Conservation (phyloP, 2,329 filamentous ascomycete genomes). For the Penicillium sp. region DNA sequence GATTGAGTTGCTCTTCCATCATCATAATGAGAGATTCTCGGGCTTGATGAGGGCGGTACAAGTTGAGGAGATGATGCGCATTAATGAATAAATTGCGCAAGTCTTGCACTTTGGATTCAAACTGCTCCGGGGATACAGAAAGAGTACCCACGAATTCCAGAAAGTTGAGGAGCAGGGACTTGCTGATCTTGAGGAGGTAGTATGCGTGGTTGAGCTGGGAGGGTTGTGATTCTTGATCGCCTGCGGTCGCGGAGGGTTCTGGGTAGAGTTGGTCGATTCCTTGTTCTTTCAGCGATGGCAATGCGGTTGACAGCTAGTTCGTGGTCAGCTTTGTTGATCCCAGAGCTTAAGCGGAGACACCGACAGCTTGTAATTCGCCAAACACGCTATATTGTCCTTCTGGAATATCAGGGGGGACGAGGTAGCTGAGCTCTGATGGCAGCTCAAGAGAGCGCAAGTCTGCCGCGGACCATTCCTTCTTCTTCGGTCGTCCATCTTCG, state of each 20-base stretch:
- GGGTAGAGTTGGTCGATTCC: slow-evolving; percentile 72
- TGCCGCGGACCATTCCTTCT: slow-evolving; percentile 36
- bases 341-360: slow-evolving; percentile 13
- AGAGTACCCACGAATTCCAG: slow-evolving; percentile 78
- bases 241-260: slow-evolving; percentile 51
- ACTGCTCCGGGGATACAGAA: slow-evolving; percentile 66
- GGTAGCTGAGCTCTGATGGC: slow-evolving; percentile 70
- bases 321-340: slow-evolving; percentile 8
- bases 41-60: slow-evolving; percentile 91
- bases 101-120: slow-evolving; percentile 72
- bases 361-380: slow-evolving; percentile 64
- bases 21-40: slow-evolving; percentile 81
- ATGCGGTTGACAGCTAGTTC: slow-evolving; percentile 56
- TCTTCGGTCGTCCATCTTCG: slow-evolving; percentile 29
- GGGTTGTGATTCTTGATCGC: slow-evolving; percentile 47
- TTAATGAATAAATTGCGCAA: slow-evolving; percentile 84
- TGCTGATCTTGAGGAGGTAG: slow-evolving; percentile 75
- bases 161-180: slow-evolving; percentile 85
- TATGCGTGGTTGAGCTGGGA: slow-evolving; percentile 53
- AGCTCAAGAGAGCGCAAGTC: slow-evolving; percentile 50
- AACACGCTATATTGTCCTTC: slow-evolving; percentile 73
- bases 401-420: slow-evolving; percentile 81
- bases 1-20: slow-evolving; percentile 82
- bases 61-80: slow-evolving; percentile 89
- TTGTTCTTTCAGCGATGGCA: slow-evolving; percentile 69